Conservation (phyloP, 2,329 filamentous ascomycete species). For the Apiospora aurea region DNA sequence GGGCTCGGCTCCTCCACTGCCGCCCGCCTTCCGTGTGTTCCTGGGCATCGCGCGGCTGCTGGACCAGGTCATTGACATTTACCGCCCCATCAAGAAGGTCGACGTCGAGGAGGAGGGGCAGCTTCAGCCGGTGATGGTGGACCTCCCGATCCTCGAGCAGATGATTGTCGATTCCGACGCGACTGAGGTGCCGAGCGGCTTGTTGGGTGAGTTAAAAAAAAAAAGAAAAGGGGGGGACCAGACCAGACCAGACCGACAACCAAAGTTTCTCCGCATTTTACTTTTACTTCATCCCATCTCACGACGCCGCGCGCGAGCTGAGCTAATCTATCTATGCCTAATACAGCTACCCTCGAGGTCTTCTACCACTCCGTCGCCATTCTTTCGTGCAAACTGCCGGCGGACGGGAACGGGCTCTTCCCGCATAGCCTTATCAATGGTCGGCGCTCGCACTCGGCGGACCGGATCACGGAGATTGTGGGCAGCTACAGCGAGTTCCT, state of each 20-base stretch:
- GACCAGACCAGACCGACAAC: no score
- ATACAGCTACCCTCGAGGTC: constrained; percentile 63
- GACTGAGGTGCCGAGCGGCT: constrained; percentile 53
- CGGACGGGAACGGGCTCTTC: constrained; percentile 48
- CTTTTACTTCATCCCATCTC: neutral
- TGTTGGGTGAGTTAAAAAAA: constrained; percentile 53
- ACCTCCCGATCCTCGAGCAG: constrained; percentile 63
- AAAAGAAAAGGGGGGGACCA: no score
- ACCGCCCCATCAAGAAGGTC: constrained; percentile 60
- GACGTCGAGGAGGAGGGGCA: constrained; percentile 43
- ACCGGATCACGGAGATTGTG: constrained; percentile 63
- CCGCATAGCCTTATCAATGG: constrained; percentile 60
- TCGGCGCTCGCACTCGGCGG: constrained; percentile 63
- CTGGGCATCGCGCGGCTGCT: constrained; percentile 61
- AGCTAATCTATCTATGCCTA: constrained; percentile 36
- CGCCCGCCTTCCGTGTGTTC: constrained; percentile 63
- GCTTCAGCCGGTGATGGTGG: constrained; percentile 50
- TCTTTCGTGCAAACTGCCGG: constrained; percentile 63
- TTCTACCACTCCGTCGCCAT: constrained; percentile 71
- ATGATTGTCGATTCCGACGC: constrained; percentile 63
- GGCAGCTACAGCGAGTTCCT: constrained; percentile 50
- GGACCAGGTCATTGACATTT: constrained; percentile 66
- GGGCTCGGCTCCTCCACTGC: constrained; percentile 41
- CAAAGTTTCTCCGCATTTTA: no score
- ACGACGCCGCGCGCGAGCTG: no score